Base-by-base conservation (phyloP, 768 basidiomycete species). In the Termitomyces sp. region DNA sequence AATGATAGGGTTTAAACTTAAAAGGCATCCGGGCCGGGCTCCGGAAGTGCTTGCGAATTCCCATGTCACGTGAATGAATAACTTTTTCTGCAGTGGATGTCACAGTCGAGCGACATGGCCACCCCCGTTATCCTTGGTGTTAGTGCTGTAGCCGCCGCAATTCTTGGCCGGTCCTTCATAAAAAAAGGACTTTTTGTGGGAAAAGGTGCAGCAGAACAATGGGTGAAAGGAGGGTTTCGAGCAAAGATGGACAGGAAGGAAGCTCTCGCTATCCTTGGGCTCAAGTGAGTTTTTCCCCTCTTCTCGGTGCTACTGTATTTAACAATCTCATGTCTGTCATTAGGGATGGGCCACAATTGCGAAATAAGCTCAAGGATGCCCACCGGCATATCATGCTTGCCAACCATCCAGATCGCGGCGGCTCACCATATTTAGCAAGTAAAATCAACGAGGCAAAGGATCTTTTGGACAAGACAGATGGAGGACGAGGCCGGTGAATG, bases 371-470 rank as follows among this genome's bases (percentile, higher is more conserved):
- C 57, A 98, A 98, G 76, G 96, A 98, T 65, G 95, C 97, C 0
- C 97, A 99, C 74, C 86, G 96, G 55, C 85, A 89, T 37, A 91
- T 99, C 64, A 99, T 99, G 97, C 82, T 98, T 51, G 91, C 94
- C 30, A 99, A 99, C 74, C 97, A 99, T 76, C 97, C 97, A 12
- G 97, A 99, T 78, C 82, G 97, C 60, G 97, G 97, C 34, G 97
- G 97, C 32, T 92, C 95, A n/a, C 97, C 97, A 7, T 99, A 98
- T 73, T 76, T 98, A 50, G 95, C 97, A 13, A 95, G 93, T 67
- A 98, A 99, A 81, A 96, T 98, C 61, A 99, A 99, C 73, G 97
- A 99, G 69, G 97, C 96, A 0, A 98, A 97, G 70, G 96, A 94
- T 66, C 63, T 96, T 57, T 72, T 97, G 47, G 95, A 97, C 34